Conservation (phyloP, 768 basidiomycete species). For the Lentinula detonsa region DNA sequence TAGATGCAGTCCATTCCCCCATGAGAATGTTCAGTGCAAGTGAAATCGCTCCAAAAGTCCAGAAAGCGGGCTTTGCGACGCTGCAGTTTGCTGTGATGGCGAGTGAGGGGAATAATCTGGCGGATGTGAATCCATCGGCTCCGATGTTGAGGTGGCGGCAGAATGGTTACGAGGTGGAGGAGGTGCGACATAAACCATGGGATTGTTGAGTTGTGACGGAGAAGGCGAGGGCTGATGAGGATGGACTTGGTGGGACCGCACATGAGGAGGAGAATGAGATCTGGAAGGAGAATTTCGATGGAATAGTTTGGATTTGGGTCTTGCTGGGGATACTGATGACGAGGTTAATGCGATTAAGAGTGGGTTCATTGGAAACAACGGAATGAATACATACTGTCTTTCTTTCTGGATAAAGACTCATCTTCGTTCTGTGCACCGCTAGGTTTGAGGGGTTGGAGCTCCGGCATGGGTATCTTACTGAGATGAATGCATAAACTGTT, state of each 20-base stretch:
- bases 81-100: neutral
- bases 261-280: conserved; percentile 12
- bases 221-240: conserved; percentile 34
- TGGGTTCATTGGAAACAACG: neutral
- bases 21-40: neutral
- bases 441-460: conserved; percentile 52
- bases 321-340: neutral
- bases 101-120: neutral
- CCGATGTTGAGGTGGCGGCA: neutral
- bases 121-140: neutral
- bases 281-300: conserved; percentile 13
- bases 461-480: conserved; percentile 85
- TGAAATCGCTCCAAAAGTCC: neutral
- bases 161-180: conserved; percentile 16
- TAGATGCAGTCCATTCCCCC: neutral
- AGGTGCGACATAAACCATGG: conserved; percentile 29
- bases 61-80: neutral
- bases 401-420: conserved; percentile 29
- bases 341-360: neutral
- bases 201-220: conserved; percentile 36
- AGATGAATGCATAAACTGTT: conserved; percentile 65
- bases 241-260: conserved; percentile 26
- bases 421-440: conserved; percentile 19
- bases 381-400: conserved; percentile 12
- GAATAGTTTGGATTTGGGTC: conserved; percentile 13